phyloP scores from a whole-genome alignment of 2,329 filamentous ascomycete species.

The Penicillium hesseltinei region DNA sequence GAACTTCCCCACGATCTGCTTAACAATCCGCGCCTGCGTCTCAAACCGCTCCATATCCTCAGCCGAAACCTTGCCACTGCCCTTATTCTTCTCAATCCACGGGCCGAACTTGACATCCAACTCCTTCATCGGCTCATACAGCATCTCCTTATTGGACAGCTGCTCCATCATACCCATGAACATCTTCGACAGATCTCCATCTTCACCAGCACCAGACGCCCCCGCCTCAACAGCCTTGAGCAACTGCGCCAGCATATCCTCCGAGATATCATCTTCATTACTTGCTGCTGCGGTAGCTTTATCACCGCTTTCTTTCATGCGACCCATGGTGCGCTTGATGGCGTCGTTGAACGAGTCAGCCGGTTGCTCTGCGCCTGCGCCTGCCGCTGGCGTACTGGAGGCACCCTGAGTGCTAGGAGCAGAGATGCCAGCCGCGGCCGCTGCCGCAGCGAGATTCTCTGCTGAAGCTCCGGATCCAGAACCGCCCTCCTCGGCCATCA shows the following conservation, averaged over 20 bases:
- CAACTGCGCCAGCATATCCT: slow-evolving; percentile 89
- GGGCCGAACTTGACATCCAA: slow-evolving; percentile 85
- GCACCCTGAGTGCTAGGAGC: background rate
- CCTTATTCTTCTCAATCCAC: slow-evolving; percentile 79
- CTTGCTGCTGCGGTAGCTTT: slow-evolving; percentile 74
- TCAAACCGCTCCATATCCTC: slow-evolving; percentile 79
- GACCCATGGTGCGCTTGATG: slow-evolving; percentile 90
- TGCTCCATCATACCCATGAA: slow-evolving; percentile 99
- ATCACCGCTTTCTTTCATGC: slow-evolving; percentile 86
- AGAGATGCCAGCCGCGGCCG: slow-evolving; percentile 12
- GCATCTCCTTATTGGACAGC: slow-evolving; percentile 94
- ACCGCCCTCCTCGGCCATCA: slow-evolving; percentile 31
- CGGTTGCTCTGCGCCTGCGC: slow-evolving; percentile 27
- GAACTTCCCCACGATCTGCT: slow-evolving; percentile 85
- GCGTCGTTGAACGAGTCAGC: slow-evolving; percentile 84
- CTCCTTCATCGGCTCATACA: slow-evolving; percentile 99
- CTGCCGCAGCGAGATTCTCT: slow-evolving; percentile 24
- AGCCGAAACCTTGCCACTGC: slow-evolving; percentile 54
- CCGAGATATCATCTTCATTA: slow-evolving; percentile 59
- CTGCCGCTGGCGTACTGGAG: background rate
- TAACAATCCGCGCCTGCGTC: slow-evolving; percentile 74
- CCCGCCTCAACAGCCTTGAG: slow-evolving; percentile 80
- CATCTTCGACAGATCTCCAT: slow-evolving; percentile 92
- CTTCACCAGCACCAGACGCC: slow-evolving; percentile 56
- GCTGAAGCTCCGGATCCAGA: slow-evolving; percentile 4